These are phyloP conservation scores for Eucalyptus caleyi DNA, from an alignment of 345 rosid species.

Conservation along the genomic window DNA sequence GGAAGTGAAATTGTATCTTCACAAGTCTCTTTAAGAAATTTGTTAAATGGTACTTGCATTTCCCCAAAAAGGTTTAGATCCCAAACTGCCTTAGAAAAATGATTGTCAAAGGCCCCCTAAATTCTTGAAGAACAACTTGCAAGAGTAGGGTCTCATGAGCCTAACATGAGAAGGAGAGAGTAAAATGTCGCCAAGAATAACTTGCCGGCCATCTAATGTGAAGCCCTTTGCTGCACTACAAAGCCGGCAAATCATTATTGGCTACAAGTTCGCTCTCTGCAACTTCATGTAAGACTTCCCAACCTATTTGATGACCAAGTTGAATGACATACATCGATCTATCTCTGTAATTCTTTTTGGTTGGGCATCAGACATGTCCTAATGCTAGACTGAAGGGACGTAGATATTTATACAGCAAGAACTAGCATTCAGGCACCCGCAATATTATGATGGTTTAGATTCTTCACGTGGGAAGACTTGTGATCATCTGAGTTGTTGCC, in stretches of 20 bases:
- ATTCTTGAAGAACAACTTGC: neutral
- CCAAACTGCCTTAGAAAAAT: neutral
- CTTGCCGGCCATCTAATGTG: neutral
- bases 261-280: neutral
- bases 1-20: too few species aligned
- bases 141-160: neutral
- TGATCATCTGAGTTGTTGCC: slow-evolving; percentile 7
- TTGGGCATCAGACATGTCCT: neutral
- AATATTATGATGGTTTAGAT: neutral
- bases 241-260: neutral
- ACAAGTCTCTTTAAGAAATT: too few species aligned
- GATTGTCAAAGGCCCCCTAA: neutral
- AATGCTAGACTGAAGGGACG: neutral
- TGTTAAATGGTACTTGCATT: neutral
- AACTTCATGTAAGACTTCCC: neutral
- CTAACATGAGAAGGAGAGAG: neutral
- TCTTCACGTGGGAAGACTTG: neutral
- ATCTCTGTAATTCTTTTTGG: neutral
- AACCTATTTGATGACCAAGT: neutral
- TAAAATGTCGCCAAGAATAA: neutral
- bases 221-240: neutral
- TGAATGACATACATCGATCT: neutral
- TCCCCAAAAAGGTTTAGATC: neutral
- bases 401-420: neutral
- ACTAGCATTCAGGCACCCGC: neutral